Conservation (phyloP, 129 eudicot species). For the Flaveria trinervia region DNA sequence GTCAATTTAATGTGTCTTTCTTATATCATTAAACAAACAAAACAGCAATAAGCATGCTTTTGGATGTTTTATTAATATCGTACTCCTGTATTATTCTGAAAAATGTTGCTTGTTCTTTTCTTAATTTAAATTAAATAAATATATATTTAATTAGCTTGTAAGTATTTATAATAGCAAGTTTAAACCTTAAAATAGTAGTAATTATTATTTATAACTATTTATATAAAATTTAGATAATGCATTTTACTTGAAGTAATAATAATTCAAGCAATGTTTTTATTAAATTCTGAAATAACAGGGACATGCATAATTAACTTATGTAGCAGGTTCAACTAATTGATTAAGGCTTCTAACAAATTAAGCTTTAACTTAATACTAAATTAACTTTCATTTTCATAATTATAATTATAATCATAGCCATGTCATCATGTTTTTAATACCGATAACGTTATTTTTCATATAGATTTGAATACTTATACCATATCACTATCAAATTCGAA, state of each 20-base stretch:
- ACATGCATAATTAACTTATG: slow-evolving; percentile 17
- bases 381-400: slow-evolving; percentile 6
- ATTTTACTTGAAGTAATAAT: neutral
- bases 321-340: slow-evolving; percentile 39
- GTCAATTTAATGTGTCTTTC: slow-evolving; percentile 9
- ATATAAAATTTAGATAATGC: slow-evolving; percentile 4
- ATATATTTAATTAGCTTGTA: neutral
- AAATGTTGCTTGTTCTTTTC: neutral
- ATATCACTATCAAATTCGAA: slow-evolving; percentile 15
- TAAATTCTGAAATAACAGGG: neutral
- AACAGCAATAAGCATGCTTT: slow-evolving; percentile 24
- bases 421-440: slow-evolving; percentile 11
- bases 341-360: slow-evolving; percentile 25
- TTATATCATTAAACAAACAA: neutral
- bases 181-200: neutral
- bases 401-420: neutral
- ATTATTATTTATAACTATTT: neutral
- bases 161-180: neutral
- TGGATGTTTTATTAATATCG: neutral
- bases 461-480: neutral
- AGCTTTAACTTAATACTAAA: slow-evolving; percentile 29
- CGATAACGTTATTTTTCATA: slow-evolving; percentile 9
- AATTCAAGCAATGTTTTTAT: slow-evolving; percentile 13
- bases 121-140: no score
- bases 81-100: neutral